Evolutionary conservation across 2,329 filamentous ascomycete species (phyloP), one percentile per base, ranked within the genome.

Genomic region (Cordyceps fumosorosea): DNA sequence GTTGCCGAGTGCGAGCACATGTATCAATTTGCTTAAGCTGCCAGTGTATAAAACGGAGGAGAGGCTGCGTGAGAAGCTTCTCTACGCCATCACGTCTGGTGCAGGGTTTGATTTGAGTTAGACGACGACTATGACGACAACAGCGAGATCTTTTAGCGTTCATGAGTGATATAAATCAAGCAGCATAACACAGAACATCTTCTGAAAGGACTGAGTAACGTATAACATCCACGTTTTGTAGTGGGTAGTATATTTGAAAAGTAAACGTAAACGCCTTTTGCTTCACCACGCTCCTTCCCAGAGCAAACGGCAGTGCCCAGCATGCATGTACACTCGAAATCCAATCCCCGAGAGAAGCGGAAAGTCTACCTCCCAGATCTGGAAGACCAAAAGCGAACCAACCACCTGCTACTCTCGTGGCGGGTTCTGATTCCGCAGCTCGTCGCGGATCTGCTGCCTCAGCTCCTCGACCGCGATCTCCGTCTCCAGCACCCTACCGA

Each of bases 1-100:
- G 63, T 77, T 97, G 65, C 95, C 95, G 2, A 98, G 91, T 71
- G 92, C 95, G 20, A 97, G 93, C 72, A 99, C 95, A 0, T 99
- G 95, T 69, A 91, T 98, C 32, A 99, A 99, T 72, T 73, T 99
- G 67, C 77, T 99, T 54, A 99, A 99, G 79, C 76, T 99, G 67
- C 95, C 95, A 7, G 85, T 88, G 66, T 99, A 98, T 74, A 82
- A 75, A 54, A 85, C 80, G 40, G 84, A 87, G 65, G 75, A 78
- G 63, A 82, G 80, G 32, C 73, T 99, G 69, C 87, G 84, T 71
- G 84, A 88, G 70, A 98, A 96, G 77, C 73, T 99, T 64, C 77
- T 98, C 58, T 96, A 97, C 75, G 93, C 93, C 10, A 85, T 97
- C 22, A 90, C 90, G 68, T 89, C 91, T 0, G 92, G 92, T 0